These are phyloP conservation scores for Aspergillus funiculosus DNA, from an alignment of 495 filamentous ascomycete species.

Conservation along the genomic window DNA sequence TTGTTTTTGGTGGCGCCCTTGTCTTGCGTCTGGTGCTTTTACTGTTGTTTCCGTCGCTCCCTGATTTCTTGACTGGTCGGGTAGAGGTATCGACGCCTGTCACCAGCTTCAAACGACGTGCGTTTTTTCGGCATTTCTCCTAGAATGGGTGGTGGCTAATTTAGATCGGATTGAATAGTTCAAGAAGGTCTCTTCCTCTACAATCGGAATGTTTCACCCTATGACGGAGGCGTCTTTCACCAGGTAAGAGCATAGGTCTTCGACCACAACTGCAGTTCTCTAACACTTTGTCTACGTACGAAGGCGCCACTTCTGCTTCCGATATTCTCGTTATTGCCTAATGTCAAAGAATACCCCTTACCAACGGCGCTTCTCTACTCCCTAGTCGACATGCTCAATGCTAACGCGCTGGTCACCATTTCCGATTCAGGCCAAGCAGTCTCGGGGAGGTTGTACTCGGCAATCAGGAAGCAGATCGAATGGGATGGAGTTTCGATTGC, in stretches of 20 bases:
- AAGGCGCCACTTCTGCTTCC: conserved; percentile 86
- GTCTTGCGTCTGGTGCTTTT: conserved; percentile 75
- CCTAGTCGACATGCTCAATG: conserved; percentile 73
- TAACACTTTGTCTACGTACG: conserved; percentile 3
- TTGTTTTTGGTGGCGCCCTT: conserved; percentile 70
- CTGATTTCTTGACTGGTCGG: conserved; percentile 78
- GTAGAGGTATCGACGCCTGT: conserved; percentile 97
- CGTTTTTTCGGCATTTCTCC: conserved; percentile 22
- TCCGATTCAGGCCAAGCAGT: conserved; percentile 75
- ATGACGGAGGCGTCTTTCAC: conserved; percentile 96
- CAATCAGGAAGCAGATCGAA: conserved; percentile 66
- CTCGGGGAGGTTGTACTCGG: conserved; percentile 65
- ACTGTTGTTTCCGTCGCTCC: conserved; percentile 73
- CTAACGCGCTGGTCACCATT: conserved; percentile 74
- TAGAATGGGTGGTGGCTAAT: neutral
- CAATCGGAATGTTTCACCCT: conserved; percentile 91
- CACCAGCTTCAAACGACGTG: conserved; percentile 95
- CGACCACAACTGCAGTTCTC: neutral
- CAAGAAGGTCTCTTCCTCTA: conserved; percentile 97
- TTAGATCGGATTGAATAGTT: conserved; percentile 45
- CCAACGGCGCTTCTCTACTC: conserved; percentile 78
- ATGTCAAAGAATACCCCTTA: conserved; percentile 55
- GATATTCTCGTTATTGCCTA: conserved; percentile 80
- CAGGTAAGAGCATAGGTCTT: conserved; percentile 49
- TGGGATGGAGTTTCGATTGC: conserved; percentile 74